Evolutionary conservation across 1,284 basidiomycete species (phyloP), one percentile per base, ranked within the genome.

Genomic region (Ceratobasidium sp.): DNA sequence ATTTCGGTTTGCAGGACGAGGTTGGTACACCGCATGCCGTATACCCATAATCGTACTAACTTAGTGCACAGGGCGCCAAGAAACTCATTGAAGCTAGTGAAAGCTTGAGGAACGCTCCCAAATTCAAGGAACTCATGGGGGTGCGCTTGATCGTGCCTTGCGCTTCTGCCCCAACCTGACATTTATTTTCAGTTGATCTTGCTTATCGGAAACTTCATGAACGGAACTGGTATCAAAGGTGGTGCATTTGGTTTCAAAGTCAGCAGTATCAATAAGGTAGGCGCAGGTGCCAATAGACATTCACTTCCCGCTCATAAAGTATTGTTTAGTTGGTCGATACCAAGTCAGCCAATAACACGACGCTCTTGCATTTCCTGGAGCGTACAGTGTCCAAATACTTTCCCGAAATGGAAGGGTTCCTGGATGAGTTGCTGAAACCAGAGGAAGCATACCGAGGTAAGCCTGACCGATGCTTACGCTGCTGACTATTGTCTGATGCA

Each of bases 181-280:
- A 65, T 77, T 31, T 17, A 8, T 49, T 37, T 28, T 26, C 78
- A 96, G 93, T 87, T 98, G 61, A 97, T 99, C 79, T 89, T 99
- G 13, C 89, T 98, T 80, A 91, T 99, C 82, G 97, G 97, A 78
- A 99, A 99, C 84, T 99, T 96, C 83, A 96, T 99, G 91, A 99
- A 99, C 83, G 96, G 96, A 31, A 94, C 95, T 54, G 96, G 97
- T 78, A 90, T 96, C 81, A 98, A 98, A 83, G 97, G 97, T 78
- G 97, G 97, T 35, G 98, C 98, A 0, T 98, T 96, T 81, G 97
- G 97, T 75, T 99, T 99, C 90, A 92, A 94, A 82, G 92, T 99
- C 77, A 96, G 94, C 84, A 98, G 96, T 84, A 98, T 99, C 85
- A 99, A 99, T 86, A 97, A 96, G 88, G 94, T 92, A 80, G 47